phyloP scores from a whole-genome alignment of 2,329 filamentous ascomycete genomes.

The Fusarium austroafricanum region DNA sequence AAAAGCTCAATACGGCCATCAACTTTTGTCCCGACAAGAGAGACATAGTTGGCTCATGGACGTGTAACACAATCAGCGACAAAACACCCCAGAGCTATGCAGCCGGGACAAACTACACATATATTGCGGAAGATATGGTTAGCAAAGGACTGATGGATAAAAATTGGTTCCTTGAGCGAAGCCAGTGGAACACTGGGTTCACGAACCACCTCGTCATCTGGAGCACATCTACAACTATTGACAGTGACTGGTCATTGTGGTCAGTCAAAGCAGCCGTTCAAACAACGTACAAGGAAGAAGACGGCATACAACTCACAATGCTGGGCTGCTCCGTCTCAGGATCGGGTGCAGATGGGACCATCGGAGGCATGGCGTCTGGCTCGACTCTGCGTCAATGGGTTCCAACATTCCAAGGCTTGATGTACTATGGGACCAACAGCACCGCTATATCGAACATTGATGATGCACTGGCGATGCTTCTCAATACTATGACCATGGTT shows the following conservation, averaged over 20 bases:
- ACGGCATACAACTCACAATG: not conserved
- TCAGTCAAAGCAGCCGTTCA: not conserved
- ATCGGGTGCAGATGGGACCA: not conserved
- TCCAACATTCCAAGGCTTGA: not conserved
- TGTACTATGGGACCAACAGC: not conserved
- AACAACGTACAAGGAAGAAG: not conserved
- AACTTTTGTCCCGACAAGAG: not conserved
- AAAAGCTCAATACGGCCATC: not conserved
- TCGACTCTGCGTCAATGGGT: not conserved
- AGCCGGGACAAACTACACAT: not conserved
- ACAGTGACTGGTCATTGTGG: not conserved
- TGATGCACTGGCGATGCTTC: not conserved
- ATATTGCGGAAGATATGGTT: not conserved
- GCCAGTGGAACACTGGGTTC: not conserved
- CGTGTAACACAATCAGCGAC: not conserved
- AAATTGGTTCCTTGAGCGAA: not conserved
- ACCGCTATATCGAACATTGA: not conserved
- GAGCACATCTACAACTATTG: not conserved
- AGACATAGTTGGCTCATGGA: conserved; percentile 1
- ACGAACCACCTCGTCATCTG: not conserved
- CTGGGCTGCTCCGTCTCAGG: not conserved
- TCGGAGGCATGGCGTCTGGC: not conserved
- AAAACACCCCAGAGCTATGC: not conserved
- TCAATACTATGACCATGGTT: conserved; percentile 4
- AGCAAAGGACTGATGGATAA: not conserved